Percentiles rank a stretch among this genome's conserved stretches.
Evolutionary conservation across 768 basidiomycete genomes (phyloP).

Genomic region (Agrocybe pediades): DNA sequence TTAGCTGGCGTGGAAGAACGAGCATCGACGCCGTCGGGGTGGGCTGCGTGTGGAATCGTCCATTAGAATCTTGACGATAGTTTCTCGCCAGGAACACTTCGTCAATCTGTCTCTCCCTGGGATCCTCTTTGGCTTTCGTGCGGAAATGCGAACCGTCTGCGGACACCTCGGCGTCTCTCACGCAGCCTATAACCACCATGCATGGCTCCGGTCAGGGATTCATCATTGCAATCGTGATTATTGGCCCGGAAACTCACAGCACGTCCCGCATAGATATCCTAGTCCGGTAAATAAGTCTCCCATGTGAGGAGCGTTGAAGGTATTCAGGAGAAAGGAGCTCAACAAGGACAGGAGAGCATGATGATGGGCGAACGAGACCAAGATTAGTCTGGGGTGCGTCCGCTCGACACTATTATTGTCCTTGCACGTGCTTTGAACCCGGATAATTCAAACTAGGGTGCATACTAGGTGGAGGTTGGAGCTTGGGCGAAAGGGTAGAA

Average conservation of each 20-base stretch:
- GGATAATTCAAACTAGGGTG: no score
- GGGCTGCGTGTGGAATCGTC: constrained; percentile 19
- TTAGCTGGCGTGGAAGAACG: not conserved
- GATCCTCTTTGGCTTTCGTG: constrained; percentile 13
- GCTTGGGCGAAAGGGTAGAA: no score
- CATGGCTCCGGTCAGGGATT: no score
- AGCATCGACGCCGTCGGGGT: constrained; percentile 14
- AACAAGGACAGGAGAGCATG: no score
- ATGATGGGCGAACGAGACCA: no score
- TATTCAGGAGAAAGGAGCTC: not conserved
- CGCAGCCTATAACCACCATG: constrained; percentile 8
- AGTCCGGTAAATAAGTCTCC: constrained; percentile 1
- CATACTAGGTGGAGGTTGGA: no score
- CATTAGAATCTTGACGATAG: constrained; percentile 18
- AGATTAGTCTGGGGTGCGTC: no score
- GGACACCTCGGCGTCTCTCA: constrained; percentile 3
- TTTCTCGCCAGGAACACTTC: constrained; percentile 23
- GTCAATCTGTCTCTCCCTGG: constrained; percentile 22
- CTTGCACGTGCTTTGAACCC: no score
- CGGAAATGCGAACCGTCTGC: constrained; percentile 16
- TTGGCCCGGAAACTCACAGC: constrained; percentile 2
- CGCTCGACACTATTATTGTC: no score
- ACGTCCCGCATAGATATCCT: constrained; percentile 1
- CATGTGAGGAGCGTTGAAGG: not conserved
- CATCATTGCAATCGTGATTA: not conserved